These are phyloP conservation scores for Fusarium pseudograminearum DNA, from an alignment of 2,329 filamentous ascomycete species.

Conservation along the genomic window DNA sequence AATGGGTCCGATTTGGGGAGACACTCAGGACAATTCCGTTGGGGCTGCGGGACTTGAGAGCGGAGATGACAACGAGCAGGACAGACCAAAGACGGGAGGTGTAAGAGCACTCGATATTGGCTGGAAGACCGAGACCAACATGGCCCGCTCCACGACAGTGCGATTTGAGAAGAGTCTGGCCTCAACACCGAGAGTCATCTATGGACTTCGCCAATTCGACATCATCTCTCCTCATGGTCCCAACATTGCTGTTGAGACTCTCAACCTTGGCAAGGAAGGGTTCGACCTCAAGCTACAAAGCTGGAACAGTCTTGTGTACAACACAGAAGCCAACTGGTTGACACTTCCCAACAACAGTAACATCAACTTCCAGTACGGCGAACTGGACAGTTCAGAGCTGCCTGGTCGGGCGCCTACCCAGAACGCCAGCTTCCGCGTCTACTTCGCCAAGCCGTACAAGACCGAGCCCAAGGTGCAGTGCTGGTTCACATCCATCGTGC, in stretches of 20 bases:
- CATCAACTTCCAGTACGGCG: not conserved
- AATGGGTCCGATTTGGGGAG: constrained; percentile 6
- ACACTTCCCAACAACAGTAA: not conserved
- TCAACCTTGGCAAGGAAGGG: not conserved
- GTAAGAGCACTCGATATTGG: not conserved
- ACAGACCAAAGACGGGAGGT: not conserved
- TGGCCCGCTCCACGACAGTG: not conserved
- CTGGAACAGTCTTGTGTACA: not conserved
- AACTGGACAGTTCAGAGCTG: not conserved
- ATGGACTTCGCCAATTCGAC: not conserved
- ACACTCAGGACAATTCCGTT: not conserved
- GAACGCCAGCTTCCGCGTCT: not conserved
- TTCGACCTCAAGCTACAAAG: not conserved
- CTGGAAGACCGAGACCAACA: not conserved
- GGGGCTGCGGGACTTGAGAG: not conserved
- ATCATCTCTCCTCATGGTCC: not conserved
- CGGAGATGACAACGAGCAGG: not conserved
- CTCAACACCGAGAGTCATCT: not conserved
- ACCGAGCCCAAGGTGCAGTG: not conserved
- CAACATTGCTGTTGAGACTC: not conserved
- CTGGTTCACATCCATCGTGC: not conserved
- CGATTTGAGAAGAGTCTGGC: not conserved
- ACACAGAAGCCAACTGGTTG: not conserved
- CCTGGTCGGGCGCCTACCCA: not conserved
- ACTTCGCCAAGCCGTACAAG: not conserved